These are phyloP conservation scores for Parsonsia alboflavescens DNA, from an alignment of 257 asterid genomes.

Conservation along the genomic window DNA sequence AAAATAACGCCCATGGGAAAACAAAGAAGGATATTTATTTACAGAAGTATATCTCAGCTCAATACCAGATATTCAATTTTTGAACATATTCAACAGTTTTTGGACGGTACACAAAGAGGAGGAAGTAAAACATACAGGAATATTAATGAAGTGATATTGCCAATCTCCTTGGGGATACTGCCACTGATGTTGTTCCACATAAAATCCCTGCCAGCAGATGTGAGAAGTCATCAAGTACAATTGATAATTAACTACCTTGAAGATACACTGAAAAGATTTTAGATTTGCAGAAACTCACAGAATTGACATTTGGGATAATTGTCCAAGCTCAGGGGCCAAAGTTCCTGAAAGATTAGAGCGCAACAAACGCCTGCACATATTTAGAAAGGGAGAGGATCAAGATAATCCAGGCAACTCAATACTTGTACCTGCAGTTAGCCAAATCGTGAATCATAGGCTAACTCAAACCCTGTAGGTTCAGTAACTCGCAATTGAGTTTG, in stretches of 20 bases:
- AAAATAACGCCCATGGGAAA: not conserved
- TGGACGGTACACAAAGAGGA: not conserved
- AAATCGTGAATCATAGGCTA: not conserved
- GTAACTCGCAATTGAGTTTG: not conserved
- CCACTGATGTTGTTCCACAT: constrained; percentile 48
- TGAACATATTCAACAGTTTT: not conserved
- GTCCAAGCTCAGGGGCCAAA: constrained; percentile 44
- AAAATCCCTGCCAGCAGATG: constrained; percentile 27
- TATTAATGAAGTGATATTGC: constrained; percentile 25
- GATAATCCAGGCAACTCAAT: not conserved
- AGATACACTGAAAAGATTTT: not conserved
- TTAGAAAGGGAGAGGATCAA: not conserved
- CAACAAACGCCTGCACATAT: not conserved
- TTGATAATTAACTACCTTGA: not conserved
- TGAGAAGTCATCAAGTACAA: not conserved
- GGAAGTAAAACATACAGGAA: constrained; percentile 30
- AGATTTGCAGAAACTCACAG: constrained; percentile 26
- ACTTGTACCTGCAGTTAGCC: not conserved
- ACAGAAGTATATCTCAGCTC: not conserved
- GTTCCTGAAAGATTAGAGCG: constrained; percentile 32
- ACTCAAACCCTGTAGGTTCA: not conserved
- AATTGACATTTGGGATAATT: constrained; percentile 30
- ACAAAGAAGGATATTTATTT: not conserved
- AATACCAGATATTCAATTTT: not conserved
- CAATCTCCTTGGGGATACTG: constrained; percentile 42